Evolutionary conservation across 78 protist species (phyloP).

Genomic region (Dictyostelium firmibasis): DNA sequence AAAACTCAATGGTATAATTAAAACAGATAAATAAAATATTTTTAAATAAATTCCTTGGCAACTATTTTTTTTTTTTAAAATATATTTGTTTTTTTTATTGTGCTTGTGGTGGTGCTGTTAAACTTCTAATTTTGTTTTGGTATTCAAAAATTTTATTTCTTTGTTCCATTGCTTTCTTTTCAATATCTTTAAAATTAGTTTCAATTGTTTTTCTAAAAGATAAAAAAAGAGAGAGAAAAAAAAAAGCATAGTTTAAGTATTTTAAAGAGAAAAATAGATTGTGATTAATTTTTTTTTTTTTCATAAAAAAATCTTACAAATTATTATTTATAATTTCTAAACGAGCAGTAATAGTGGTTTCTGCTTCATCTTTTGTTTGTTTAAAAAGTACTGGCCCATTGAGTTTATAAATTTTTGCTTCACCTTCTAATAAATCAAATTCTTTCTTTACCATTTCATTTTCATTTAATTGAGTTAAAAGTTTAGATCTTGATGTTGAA

Average conservation of each 20-base stretch:
- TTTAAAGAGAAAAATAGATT: neutral
- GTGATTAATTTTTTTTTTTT: neutral
- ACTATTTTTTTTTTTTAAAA: neutral
- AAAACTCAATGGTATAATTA: too few species aligned
- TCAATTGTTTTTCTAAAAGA: slow-evolving; percentile 51
- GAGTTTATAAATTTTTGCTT: slow-evolving; percentile 60
- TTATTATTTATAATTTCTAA: slow-evolving; percentile 59
- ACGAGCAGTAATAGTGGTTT: slow-evolving; percentile 30
- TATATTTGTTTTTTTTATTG: slow-evolving; percentile 13
- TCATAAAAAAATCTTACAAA: neutral
- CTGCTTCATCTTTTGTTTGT: slow-evolving; percentile 75
- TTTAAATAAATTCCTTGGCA: too few species aligned
- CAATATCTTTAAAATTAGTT: slow-evolving; percentile 51
- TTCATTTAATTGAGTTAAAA: slow-evolving; percentile 78
- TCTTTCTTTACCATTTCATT: slow-evolving; percentile 80
- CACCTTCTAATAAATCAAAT: slow-evolving; percentile 67
- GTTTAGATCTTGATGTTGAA: slow-evolving; percentile 32
- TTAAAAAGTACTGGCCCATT: slow-evolving; percentile 81
- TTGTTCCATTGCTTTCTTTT: slow-evolving; percentile 68
- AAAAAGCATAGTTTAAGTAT: neutral
- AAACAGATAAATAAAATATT: too few species aligned
- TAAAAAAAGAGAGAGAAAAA: neutral
- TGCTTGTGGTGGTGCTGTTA: slow-evolving; percentile 29
- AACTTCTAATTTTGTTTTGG: slow-evolving; percentile 40
- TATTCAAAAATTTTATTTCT: slow-evolving; percentile 44